Evolutionary conservation across 495 filamentous ascomycete genomes (phyloP), one percentile per base, ranked within the genome.

Genomic region (Saxispiralis lemnorum): DNA sequence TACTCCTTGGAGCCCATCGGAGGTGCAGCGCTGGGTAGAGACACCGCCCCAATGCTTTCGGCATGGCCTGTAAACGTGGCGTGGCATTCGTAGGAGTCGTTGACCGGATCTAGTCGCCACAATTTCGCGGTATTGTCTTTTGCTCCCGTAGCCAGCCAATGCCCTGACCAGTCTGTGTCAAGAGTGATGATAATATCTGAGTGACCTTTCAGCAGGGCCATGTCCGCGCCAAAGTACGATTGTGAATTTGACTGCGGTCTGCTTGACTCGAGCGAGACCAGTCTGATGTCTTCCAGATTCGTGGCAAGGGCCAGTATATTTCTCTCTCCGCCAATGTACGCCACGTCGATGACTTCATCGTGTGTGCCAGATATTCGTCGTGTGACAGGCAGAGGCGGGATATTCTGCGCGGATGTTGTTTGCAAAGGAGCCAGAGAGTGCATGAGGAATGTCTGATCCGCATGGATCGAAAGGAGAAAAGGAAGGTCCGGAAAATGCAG

Each of bases 121-220:
- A 99, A 64, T 41, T 83, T 78, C 15, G 87, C 88, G 2, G 82
- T 83, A 53, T 96, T 96, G 59, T 99, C 89, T 65, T 96, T 99
- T 6, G 86, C 81, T 33, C 87, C 89, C 21, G 86, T 93, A 21
- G 81, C 92, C 39, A 99, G 72, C 89, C 89, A 99, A 57, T 84
- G 75, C 7, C 92, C 89, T 5, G 89, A 94, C 83, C 83, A 93
- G 60, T 96, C 89, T 15, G 81, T 76, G 62, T 93, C 86, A 24
- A 99, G 64, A 44, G 83, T 89, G 61, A 99, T 93, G 42, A 96
- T 80, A 34, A 96, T 94, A 48, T 96, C 89, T 40, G 83, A 76
- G 49, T 99, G 89, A 21, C 86, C 89, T 51, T 79, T 81, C 6
- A 97, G 68, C 41, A 83, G 65, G 4, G 78, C 80, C 35, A 93